Conservation (phyloP, 768 basidiomycete species). For the Kondoa subrosea region DNA sequence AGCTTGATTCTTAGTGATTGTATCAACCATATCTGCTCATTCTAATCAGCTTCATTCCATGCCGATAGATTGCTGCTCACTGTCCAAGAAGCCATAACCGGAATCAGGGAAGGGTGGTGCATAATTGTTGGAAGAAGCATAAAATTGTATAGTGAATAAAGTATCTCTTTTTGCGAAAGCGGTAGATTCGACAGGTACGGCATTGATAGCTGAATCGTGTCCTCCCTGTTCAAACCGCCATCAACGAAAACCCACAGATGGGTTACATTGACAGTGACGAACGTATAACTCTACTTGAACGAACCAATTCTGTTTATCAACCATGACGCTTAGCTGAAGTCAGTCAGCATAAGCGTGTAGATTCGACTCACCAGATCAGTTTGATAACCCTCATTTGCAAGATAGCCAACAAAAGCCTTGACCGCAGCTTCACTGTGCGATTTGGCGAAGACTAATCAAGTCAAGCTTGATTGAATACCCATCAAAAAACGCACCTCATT, state of each 20-base stretch:
- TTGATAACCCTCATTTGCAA: no score
- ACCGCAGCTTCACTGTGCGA: neutral
- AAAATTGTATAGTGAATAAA: constrained; percentile 23
- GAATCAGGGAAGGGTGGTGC: constrained; percentile 30
- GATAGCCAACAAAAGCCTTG: constrained; percentile 20
- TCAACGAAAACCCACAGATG: neutral
- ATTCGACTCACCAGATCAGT: no score
- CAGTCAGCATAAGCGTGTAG: no score
- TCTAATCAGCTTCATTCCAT: neutral
- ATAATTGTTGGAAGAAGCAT: constrained; percentile 20
- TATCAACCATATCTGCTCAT: neutral
- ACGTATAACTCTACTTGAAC: neutral
- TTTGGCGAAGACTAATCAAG: no score
- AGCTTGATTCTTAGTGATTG: neutral
- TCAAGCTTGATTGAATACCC: neutral
- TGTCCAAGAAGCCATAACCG: constrained; percentile 38
- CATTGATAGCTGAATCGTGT: constrained; percentile 22
- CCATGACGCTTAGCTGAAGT: no score
- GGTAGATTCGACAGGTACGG: constrained; percentile 6
- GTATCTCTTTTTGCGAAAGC: constrained; percentile 24
- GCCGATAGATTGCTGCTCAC: neutral
- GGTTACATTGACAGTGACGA: neutral
- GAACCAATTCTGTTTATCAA: no score
- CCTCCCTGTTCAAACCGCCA: constrained; percentile 24
- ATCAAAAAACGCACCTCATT: constrained; percentile 9